These are phyloP conservation scores for Aegilops tauschii DNA, from an alignment of 176 grass and related monocot species.

Conservation along the genomic window DNA sequence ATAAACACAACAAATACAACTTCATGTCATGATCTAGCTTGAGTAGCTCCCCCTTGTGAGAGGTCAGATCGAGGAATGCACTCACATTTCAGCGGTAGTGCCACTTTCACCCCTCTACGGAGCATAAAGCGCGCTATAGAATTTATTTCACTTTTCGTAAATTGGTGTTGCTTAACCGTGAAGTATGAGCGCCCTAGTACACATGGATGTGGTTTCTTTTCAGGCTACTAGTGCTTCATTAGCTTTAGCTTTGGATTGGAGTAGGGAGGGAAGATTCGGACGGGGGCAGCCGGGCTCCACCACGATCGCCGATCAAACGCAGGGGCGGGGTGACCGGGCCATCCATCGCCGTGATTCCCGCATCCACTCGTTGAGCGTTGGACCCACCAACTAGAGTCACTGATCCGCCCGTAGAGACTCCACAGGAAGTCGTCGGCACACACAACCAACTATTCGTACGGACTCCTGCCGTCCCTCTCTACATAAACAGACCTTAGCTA, in stretches of 20 bases:
- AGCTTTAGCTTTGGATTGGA: background rate
- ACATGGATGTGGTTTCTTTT: background rate
- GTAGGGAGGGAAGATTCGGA: background rate
- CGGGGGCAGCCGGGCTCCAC: background rate
- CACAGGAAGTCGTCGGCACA: background rate
- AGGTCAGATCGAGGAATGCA: too few relatives aligned
- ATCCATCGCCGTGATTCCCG: background rate
- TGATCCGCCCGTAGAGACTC: background rate
- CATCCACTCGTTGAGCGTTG: background rate
- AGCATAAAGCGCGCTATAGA: too few relatives aligned
- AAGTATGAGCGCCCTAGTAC: background rate
- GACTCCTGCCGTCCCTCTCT: background rate
- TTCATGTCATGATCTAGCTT: too few relatives aligned
- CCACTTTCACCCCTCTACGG: too few relatives aligned
- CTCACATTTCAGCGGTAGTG: too few relatives aligned
- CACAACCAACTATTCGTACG: too few relatives aligned
- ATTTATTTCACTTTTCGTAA: too few relatives aligned
- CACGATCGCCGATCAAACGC: background rate
- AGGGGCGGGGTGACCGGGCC: too few relatives aligned
- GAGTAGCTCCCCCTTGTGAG: too few relatives aligned
- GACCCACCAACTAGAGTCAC: background rate
- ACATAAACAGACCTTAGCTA: background rate
- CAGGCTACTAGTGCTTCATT: background rate
- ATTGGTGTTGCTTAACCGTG: background rate
- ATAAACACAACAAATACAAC: too few relatives aligned